A percentile compares a stretch with the other conserved stretches of the same genome.
phyloP scores from a whole-genome alignment of 2,329 filamentous ascomycete genomes.

The Diaporthe sp. region DNA sequence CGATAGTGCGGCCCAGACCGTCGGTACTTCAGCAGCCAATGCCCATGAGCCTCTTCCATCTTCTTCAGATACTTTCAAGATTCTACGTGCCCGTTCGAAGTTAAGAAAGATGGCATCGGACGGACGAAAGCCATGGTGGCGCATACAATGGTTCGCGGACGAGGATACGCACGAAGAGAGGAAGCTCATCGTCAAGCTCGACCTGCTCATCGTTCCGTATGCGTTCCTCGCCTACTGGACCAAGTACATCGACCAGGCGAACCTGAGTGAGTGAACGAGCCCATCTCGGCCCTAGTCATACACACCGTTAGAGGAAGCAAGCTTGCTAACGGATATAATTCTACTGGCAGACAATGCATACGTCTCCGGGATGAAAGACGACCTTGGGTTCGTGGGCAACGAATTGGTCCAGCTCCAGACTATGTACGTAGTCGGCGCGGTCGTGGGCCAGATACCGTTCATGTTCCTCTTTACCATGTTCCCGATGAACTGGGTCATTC shows the following conservation, averaged over 20 bases:
- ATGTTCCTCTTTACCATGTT: constrained; percentile 61
- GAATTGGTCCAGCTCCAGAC: constrained; percentile 68
- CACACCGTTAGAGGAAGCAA: constrained; percentile 33
- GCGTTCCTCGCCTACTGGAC: constrained; percentile 68
- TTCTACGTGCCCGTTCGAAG: not conserved
- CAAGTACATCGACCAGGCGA: constrained; percentile 68
- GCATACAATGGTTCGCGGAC: constrained; percentile 57
- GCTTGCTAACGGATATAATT: not conserved
- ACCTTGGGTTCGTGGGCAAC: constrained; percentile 63
- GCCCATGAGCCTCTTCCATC: not conserved
- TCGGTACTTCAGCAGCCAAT: not conserved
- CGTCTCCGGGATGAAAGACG: constrained; percentile 65
- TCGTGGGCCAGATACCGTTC: constrained; percentile 64
- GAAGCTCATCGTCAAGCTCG: constrained; percentile 66
- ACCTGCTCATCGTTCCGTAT: constrained; percentile 67
- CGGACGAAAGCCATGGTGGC: constrained; percentile 24
- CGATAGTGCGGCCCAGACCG: not conserved
- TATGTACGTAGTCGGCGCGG: constrained; percentile 63
- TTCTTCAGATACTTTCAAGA: not conserved
- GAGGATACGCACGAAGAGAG: constrained; percentile 63
- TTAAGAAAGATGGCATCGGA: constrained; percentile 10
- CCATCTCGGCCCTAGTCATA: not conserved
- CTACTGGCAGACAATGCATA: constrained; percentile 63
- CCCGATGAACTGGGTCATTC: constrained; percentile 64
- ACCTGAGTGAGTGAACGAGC: constrained; percentile 56